Conservation (phyloP, 805 yeast genomes). For the Phaffomyces thermotolerans region DNA sequence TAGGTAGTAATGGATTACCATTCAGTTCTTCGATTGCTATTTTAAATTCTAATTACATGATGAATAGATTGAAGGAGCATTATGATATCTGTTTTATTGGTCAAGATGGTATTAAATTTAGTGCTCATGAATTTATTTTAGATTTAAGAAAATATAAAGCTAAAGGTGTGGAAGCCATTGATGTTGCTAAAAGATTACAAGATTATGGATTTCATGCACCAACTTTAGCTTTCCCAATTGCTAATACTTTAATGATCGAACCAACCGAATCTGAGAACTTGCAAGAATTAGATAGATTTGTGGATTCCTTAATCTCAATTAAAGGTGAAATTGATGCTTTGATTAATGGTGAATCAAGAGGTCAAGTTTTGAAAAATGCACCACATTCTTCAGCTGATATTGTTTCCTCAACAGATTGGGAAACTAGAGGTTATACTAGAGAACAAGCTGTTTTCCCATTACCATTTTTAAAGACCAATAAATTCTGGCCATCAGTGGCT, state of each 20-base stretch:
- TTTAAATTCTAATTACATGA: constrained; percentile 94
- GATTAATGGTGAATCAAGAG: constrained; percentile 57
- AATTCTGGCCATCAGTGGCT: constrained; percentile 94
- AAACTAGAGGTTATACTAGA: constrained; percentile 77
- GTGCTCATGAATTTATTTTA: constrained; percentile 95
- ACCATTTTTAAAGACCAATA: constrained; percentile 60
- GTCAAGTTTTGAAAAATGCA: constrained; percentile 73
- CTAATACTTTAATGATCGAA: constrained; percentile 95
- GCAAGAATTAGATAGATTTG: constrained; percentile 84
- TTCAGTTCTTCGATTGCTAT: constrained; percentile 86
- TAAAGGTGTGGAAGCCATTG: constrained; percentile 85
- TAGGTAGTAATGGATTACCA: constrained; percentile 82
- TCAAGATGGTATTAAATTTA: constrained; percentile 53
- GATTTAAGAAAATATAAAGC: constrained; percentile 82
- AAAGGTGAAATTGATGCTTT: constrained; percentile 73
- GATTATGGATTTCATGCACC: constrained; percentile 99
- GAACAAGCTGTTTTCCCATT: constrained; percentile 92
- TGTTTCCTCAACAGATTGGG: constrained; percentile 66
- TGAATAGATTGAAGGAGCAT: constrained; percentile 60
- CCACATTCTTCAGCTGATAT: constrained; percentile 88
- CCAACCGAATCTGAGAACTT: constrained; percentile 94
- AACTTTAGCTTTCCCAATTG: constrained; percentile 97
- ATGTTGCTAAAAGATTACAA: constrained; percentile 92
- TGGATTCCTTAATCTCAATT: constrained; percentile 78
- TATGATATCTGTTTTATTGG: constrained; percentile 74